Evolutionary conservation across 805 yeast species (phyloP).

Genomic region (Starmerella bombi): DNA sequence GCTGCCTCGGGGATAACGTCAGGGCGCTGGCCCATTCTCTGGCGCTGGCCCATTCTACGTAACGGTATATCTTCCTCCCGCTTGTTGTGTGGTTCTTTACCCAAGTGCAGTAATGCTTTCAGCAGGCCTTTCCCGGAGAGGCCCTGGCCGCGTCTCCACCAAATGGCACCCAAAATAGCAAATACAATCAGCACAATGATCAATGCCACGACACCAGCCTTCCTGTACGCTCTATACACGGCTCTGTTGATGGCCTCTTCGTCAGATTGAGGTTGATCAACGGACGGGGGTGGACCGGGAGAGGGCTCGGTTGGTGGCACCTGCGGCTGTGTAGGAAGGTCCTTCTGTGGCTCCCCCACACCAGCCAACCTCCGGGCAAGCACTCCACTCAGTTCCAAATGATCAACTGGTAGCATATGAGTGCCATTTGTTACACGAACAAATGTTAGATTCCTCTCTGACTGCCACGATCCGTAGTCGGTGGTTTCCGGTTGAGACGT

Average conservation of each 20-base stretch:
- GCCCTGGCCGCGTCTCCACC: slow-evolving; percentile 18
- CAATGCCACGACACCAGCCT: slow-evolving; percentile 30
- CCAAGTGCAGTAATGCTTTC: slow-evolving; percentile 18
- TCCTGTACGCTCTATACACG: slow-evolving; percentile 27
- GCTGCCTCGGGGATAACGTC: slow-evolving; percentile 20
- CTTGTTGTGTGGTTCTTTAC: neutral
- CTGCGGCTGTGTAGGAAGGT: neutral
- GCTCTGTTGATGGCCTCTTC: slow-evolving; percentile 25
- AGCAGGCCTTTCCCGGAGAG: slow-evolving; percentile 13
- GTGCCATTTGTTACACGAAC: slow-evolving; percentile 62
- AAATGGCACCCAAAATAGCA: slow-evolving; percentile 14
- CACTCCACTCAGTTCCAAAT: slow-evolving; percentile 4
- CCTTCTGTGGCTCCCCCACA: slow-evolving; percentile 1
- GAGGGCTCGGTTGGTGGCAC: neutral
- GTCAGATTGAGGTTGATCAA: neutral
- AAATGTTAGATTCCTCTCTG: slow-evolving; percentile 62
- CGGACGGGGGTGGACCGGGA: too few species aligned
- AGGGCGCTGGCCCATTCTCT: slow-evolving; percentile 19
- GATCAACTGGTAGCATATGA: slow-evolving; percentile 89
- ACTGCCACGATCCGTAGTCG: slow-evolving; percentile 5
- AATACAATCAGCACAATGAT: slow-evolving; percentile 25
- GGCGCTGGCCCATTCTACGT: slow-evolving; percentile 13
- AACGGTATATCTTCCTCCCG: slow-evolving; percentile 14
- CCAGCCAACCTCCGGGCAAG: slow-evolving; percentile 40
- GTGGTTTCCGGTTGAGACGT: neutral